Evolutionary conservation across 805 yeast species (phyloP), one percentile per base, ranked within the genome.

Genomic region (Metschnikowia peoriensis): DNA sequence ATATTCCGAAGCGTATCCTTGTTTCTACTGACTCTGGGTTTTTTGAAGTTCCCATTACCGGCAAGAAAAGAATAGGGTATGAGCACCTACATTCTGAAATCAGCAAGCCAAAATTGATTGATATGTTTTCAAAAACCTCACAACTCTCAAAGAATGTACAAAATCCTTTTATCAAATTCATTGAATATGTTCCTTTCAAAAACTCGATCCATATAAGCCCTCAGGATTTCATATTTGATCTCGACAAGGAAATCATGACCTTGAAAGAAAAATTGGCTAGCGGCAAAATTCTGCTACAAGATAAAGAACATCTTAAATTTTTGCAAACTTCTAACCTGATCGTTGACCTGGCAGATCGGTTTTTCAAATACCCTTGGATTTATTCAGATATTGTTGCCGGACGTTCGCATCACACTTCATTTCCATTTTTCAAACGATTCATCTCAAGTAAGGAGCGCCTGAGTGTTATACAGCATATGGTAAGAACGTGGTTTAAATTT

Each of bases 341-440:
- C 8, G 66, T 57, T 14, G 66, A 62, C 42, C 28, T 48, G 34
- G 59, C 71, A 9, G 73, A 68, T 56, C 58, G 68, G 32, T 69
- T 61, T 52, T 72, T 72, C 64, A 70, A 72, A 53, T 72, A 72
- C 53, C 75, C 76, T 8, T 72, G 76, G 76, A 71, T 72, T 32
- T 58, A 61, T 43, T 57, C 72, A 43, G 76, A 72, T 57, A 56
- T 72, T 7, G 59, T 68, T 12, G 66, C 65, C 15, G 76, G 76
- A 4, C 64, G 66, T 41, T 62, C 71, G 12, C 65, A 61, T 51
- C 65, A 61, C 41, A 38, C 70, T 28, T 67, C 72, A 15, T 69
- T 66, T 47, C 76, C 75, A 1, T 72, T 68, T 52, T 72, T 72
- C 64, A 68, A 65, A 53, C 54, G 76, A 41, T 71, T 55, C 53